Conservation (phyloP, 371 early-diverging fungal genomes). For the Syncephalastrum sp. region DNA sequence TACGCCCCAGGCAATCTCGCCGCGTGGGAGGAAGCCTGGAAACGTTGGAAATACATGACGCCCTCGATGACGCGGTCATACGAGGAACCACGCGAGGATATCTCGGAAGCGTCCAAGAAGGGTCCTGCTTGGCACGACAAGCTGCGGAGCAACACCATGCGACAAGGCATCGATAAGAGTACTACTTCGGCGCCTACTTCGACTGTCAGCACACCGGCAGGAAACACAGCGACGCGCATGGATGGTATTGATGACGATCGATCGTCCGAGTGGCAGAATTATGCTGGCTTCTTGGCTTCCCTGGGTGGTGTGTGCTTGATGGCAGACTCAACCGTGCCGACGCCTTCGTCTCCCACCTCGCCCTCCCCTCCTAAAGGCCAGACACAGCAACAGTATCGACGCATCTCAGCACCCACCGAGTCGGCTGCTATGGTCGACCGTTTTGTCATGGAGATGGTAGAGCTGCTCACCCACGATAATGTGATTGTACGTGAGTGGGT, state of each 20-base stretch:
- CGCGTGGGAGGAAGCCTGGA: constrained; percentile 87
- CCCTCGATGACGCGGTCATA: constrained; percentile 48
- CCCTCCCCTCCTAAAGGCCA: not conserved
- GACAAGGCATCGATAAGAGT: constrained; percentile 18
- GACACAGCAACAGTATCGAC: constrained; percentile 21
- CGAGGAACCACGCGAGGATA: constrained; percentile 43
- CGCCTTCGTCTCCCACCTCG: constrained; percentile 32
- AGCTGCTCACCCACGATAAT: constrained; percentile 82
- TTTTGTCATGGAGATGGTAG: constrained; percentile 86
- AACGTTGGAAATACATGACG: constrained; percentile 73
- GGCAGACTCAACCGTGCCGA: constrained; percentile 35
- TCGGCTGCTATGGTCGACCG: constrained; percentile 71
- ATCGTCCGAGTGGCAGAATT: constrained; percentile 66
- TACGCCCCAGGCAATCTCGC: constrained; percentile 78
- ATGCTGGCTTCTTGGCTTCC: constrained; percentile 71
- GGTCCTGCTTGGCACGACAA: constrained; percentile 45
- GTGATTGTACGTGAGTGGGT: constrained; percentile 89
- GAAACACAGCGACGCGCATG: constrained; percentile 2
- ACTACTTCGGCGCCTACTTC: constrained; percentile 6
- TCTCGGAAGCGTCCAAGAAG: constrained; percentile 23
- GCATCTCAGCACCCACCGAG: constrained; percentile 42
- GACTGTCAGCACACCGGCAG: constrained; percentile 1
- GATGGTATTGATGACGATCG: constrained; percentile 41
- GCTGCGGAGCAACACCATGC: constrained; percentile 27
- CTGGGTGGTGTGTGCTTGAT: constrained; percentile 65